Evolutionary conservation across 2,329 filamentous ascomycete species (phyloP).

Genomic region (Onygenales sp.): DNA sequence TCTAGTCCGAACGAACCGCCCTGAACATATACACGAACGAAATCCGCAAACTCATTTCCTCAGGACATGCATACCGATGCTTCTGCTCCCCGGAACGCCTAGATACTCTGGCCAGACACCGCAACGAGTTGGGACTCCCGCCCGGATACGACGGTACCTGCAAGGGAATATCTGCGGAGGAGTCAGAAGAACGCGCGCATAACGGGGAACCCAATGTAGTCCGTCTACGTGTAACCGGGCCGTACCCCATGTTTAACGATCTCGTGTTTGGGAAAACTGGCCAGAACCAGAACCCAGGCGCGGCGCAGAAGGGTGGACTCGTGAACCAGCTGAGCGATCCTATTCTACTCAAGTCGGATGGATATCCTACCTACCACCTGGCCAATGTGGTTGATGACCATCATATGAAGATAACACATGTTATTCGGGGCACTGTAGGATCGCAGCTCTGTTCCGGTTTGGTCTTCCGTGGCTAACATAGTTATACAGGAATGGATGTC

Average conservation of each 20-base stretch:
- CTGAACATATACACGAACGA: constrained; percentile 57
- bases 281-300: constrained; percentile 32
- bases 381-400: constrained; percentile 97
- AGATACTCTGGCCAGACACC: constrained; percentile 54
- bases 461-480: constrained; percentile 1
- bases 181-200: constrained; percentile 61
- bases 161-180: constrained; percentile 51
- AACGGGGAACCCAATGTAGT: constrained; percentile 66
- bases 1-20: constrained; percentile 64
- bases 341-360: constrained; percentile 83
- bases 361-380: constrained; percentile 90
- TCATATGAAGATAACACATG: constrained; percentile 89
- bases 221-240: constrained; percentile 58
- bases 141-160: constrained; percentile 67
- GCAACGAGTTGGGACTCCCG: constrained; percentile 48
- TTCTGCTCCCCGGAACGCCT: constrained; percentile 74
- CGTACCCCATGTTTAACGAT: constrained; percentile 60
- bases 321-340: constrained; percentile 61
- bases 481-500: constrained; percentile 75
- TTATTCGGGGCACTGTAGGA: constrained; percentile 71
- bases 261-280: constrained; percentile 62
- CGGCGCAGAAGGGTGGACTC: constrained; percentile 29
- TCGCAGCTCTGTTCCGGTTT: background rate
- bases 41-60: constrained; percentile 57
- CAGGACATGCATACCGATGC: constrained; percentile 77